A percentile compares a stretch with the other conserved stretches of the same genome.
Conservation (phyloP, 2,329 filamentous ascomycete species). For the Sphaerulina populicola region DNA sequence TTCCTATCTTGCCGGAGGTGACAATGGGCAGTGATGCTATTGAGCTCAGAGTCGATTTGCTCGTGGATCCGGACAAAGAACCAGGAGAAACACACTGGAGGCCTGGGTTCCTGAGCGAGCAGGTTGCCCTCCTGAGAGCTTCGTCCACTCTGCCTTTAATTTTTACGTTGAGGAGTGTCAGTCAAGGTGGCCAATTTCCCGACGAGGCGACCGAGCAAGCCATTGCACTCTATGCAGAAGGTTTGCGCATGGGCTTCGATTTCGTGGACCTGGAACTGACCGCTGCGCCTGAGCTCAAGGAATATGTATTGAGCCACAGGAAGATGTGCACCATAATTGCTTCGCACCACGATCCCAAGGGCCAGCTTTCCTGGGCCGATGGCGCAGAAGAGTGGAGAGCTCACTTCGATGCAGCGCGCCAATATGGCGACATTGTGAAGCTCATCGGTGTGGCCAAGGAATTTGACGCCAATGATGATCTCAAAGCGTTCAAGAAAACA, state of each 20-base stretch:
- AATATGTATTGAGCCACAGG: slow-evolving; percentile 43
- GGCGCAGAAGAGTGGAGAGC: slow-evolving; percentile 62
- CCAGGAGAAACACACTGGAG: slow-evolving; percentile 47
- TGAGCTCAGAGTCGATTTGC: slow-evolving; percentile 83
- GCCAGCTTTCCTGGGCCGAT: slow-evolving; percentile 77
- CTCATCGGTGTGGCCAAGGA: slow-evolving; percentile 71
- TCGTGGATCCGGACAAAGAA: slow-evolving; percentile 59
- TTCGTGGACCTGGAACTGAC: slow-evolving; percentile 91
- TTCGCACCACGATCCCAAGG: slow-evolving; percentile 83
- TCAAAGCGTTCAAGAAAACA: slow-evolving; percentile 71
- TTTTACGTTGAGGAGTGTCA: slow-evolving; percentile 78
- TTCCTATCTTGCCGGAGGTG: slow-evolving; percentile 60
- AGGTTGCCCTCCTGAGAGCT: slow-evolving; percentile 70
- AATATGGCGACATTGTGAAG: slow-evolving; percentile 90
- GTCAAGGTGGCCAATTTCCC: slow-evolving; percentile 82
- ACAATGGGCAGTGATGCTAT: slow-evolving; percentile 85
- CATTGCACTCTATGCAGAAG: slow-evolving; percentile 65
- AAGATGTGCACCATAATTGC: slow-evolving; percentile 79
- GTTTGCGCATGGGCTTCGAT: slow-evolving; percentile 75
- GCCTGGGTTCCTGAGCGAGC: slow-evolving; percentile 68
- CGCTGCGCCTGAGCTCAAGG: slow-evolving; percentile 67
- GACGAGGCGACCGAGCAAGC: slow-evolving; percentile 59
- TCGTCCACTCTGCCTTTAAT: slow-evolving; percentile 70
- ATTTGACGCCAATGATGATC: slow-evolving; percentile 77
- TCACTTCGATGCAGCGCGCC: slow-evolving; percentile 80